These are phyloP conservation scores for Fraxinus greggii DNA, from an alignment of 305 asterid genomes.

Conservation along the genomic window DNA sequence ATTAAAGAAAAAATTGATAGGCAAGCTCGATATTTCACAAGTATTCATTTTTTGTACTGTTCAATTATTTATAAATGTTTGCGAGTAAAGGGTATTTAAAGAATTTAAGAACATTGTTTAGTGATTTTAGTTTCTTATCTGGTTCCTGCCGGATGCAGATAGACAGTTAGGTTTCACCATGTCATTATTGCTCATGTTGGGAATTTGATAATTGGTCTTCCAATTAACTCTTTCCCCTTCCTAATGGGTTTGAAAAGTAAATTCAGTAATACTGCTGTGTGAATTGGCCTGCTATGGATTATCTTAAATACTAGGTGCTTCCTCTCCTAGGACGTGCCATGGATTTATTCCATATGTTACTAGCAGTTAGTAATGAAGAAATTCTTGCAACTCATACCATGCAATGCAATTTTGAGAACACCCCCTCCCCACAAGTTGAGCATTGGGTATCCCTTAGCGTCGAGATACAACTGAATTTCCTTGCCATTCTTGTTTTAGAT, in stretches of 20 bases:
- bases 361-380: neutral
- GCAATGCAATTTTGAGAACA: neutral
- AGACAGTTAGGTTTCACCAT: neutral
- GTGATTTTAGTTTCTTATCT: neutral
- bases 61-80: conserved; percentile 14
- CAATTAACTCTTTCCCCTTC: neutral
- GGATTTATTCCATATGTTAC: neutral
- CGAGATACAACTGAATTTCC: neutral
- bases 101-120: neutral
- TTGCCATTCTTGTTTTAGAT: conserved; percentile 1
- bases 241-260: neutral
- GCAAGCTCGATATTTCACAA: conserved; percentile 35
- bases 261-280: neutral
- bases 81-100: neutral
- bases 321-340: neutral
- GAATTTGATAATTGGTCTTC: neutral
- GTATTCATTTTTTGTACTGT: neutral
- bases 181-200: neutral
- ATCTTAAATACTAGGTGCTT: neutral
- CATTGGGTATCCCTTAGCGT: neutral
- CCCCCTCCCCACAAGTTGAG: neutral
- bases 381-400: neutral
- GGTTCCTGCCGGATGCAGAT: neutral
- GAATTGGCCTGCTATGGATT: neutral
- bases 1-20: conserved; percentile 86